phyloP scores from a whole-genome alignment of 2,329 filamentous ascomycete species.

The Diaporthe vaccinii region DNA sequence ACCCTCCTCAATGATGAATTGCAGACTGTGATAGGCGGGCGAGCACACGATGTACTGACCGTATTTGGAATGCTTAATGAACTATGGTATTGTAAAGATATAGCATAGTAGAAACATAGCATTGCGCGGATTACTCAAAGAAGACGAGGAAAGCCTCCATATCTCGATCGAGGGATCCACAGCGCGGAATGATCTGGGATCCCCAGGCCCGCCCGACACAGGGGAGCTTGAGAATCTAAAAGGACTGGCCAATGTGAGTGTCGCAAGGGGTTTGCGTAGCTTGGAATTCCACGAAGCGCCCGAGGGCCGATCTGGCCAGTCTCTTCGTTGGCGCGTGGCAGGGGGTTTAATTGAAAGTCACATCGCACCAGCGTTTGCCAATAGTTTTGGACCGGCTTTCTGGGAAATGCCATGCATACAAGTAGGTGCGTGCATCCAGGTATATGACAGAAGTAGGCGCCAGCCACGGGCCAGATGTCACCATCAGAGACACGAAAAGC shows the following conservation, averaged over 20 bases:
- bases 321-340: constrained; percentile 12
- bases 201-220: constrained; percentile 33
- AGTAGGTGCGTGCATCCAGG: not conserved
- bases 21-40: not conserved
- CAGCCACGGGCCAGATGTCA: constrained; percentile 19
- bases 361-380: constrained; percentile 33
- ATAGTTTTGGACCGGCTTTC: constrained; percentile 27
- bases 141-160: not conserved
- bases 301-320: constrained; percentile 25
- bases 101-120: not conserved
- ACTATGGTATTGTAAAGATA: not conserved
- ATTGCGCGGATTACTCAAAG: constrained; percentile 9
- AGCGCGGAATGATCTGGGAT: constrained; percentile 16
- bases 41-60: not conserved
- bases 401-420: constrained; percentile 14
- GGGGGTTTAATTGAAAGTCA: constrained; percentile 40
- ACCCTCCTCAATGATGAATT: not conserved
- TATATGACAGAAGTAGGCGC: constrained; percentile 12
- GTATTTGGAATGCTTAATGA: not conserved
- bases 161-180: constrained; percentile 30
- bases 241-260: constrained; percentile 27
- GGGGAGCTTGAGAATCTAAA: constrained; percentile 11
- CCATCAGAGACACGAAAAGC: not conserved
- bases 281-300: constrained; percentile 8
- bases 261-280: constrained; percentile 15